Conservation (phyloP, 1,284 basidiomycete genomes). For the Boletus mariae region DNA sequence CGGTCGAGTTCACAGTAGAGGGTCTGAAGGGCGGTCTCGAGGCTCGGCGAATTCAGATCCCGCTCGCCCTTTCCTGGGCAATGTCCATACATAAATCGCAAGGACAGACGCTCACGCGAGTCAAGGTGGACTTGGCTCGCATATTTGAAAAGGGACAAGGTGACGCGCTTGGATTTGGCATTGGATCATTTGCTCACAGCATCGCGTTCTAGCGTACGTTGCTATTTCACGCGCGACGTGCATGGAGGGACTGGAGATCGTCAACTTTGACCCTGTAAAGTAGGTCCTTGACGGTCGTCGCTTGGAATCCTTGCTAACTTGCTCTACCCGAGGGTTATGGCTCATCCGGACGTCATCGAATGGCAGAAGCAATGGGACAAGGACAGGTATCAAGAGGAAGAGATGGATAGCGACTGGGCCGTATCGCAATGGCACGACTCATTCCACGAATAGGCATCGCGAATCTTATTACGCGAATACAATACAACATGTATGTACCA, state of each 20-base stretch:
- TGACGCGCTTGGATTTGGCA: slow-evolving; percentile 19
- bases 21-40: slow-evolving; percentile 49
- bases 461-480: slow-evolving; percentile 4
- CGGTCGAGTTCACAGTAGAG: slow-evolving; percentile 51
- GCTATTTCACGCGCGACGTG: slow-evolving; percentile 89
- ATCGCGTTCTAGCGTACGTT: slow-evolving; percentile 71
- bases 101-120: slow-evolving; percentile 76
- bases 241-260: slow-evolving; percentile 82
- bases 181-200: background rate
- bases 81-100: slow-evolving; percentile 86
- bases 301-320: slow-evolving; percentile 3
- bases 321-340: slow-evolving; percentile 41
- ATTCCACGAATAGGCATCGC: slow-evolving; percentile 17
- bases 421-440: slow-evolving; percentile 33
- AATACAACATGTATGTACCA: background rate
- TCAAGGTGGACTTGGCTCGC: slow-evolving; percentile 63
- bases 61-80: slow-evolving; percentile 78
- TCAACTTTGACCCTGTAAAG: slow-evolving; percentile 76
- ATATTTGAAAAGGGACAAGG: slow-evolving; percentile 84
- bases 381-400: slow-evolving; percentile 25
- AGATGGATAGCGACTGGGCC: slow-evolving; percentile 34
- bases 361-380: slow-evolving; percentile 31
- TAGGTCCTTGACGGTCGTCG: slow-evolving; percentile 31
- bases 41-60: slow-evolving; percentile 56
- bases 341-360: slow-evolving; percentile 40